Base-by-base conservation (phyloP, 1,284 basidiomycete genomes). In the Tremellales sp. region DNA sequence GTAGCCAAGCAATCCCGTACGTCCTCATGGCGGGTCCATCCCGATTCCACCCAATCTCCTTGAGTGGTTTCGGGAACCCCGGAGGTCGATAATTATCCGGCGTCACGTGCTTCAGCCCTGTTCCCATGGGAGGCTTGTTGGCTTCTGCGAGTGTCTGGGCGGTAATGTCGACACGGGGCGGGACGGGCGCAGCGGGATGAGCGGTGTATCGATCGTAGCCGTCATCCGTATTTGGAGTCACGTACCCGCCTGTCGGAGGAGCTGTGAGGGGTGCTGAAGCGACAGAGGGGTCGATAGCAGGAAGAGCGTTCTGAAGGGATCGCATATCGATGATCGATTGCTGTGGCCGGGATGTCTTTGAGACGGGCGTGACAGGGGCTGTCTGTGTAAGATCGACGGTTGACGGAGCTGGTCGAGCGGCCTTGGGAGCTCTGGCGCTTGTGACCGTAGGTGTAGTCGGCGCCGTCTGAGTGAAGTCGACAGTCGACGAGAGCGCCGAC, bases 11-110 rank as follows among this genome's bases (percentile, higher is more conserved):
- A 15, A 66, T 53, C 15, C 64, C 64, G 48, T 66, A 43, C 0
- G 62, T 64, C 52, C 54, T 60, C 64, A 66, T 66, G 3, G 58
- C 57, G 29, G 64, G 64, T 13, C 64, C 64, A 15, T 59, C 56
- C 22, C 62, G 36, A 42, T 64, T 63, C 58, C 60, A 61, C 8
- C 27, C 27, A 1, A 64, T 6, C 1, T 52, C 45, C 35, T 48
- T 48, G 1, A 53, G 55, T 0, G 58, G 60, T 36, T 45, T 44
- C 1, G 64, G 48, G 36, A 52, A 66, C 7, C 60, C 62, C 2
- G 56, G 26, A 4, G 64, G 64, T 3, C 53, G 23, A 44, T 65
- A 65, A 4, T 50, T 45, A n/a, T 36, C 33, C 5, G 33, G 33
- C 19, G 15, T 36, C 4, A 36, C 33, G 15, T n/a, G 6, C 33